These are phyloP conservation scores for Aspergillus nanangensis DNA, from an alignment of 495 filamentous ascomycete species.

Conservation along the genomic window DNA sequence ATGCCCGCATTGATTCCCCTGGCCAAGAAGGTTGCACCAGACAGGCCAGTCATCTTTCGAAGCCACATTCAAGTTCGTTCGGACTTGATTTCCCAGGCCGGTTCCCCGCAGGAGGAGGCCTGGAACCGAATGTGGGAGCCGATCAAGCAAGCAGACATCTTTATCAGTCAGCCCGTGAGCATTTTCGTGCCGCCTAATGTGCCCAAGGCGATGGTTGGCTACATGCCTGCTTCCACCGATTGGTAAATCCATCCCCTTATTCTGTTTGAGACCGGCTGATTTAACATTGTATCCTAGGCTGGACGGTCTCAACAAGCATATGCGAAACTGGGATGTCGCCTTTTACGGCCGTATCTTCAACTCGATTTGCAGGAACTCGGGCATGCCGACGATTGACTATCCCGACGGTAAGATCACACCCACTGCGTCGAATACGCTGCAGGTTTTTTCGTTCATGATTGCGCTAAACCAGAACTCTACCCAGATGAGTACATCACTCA, in stretches of 20 bases:
- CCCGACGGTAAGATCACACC: conserved; percentile 48
- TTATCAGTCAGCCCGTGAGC: conserved; percentile 80
- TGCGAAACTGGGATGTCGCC: conserved; percentile 68
- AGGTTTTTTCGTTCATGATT: too few species aligned
- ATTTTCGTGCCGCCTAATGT: conserved; percentile 71
- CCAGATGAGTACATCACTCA: conserved; percentile 74
- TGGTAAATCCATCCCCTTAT: conserved; percentile 40
- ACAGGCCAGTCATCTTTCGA: conserved; percentile 74
- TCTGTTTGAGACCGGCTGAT: background rate
- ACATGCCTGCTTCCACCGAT: conserved; percentile 81
- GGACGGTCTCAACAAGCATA: conserved; percentile 79
- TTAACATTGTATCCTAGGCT: conserved; percentile 47
- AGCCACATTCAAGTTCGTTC: conserved; percentile 83
- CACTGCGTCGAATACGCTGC: background rate
- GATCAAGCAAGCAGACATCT: conserved; percentile 69
- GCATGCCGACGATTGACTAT: conserved; percentile 60
- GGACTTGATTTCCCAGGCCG: conserved; percentile 60
- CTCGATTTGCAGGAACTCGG: conserved; percentile 47
- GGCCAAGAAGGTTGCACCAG: conserved; percentile 64
- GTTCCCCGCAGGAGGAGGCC: conserved; percentile 65
- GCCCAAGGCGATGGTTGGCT: conserved; percentile 61
- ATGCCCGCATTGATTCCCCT: conserved; percentile 80
- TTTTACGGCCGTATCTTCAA: conserved; percentile 80
- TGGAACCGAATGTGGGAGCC: conserved; percentile 76
- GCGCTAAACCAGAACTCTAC: too few species aligned